These are phyloP conservation scores for Coemansia sp. DNA, from an alignment of 192 early-diverging fungal genomes.

Conservation along the genomic window DNA sequence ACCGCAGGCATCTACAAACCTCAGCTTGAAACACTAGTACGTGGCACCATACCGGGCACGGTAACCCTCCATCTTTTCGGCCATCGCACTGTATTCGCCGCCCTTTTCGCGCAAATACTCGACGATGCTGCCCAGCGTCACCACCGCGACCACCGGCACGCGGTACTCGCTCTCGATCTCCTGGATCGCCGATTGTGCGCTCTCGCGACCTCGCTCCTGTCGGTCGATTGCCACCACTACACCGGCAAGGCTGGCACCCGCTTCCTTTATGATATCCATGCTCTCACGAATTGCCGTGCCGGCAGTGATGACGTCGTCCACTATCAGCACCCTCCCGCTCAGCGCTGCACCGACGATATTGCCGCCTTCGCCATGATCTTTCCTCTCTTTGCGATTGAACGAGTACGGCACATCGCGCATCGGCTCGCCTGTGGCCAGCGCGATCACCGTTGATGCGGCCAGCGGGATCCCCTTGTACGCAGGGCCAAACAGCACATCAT, in stretches of 20 bases:
- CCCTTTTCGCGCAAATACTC: conserved; percentile 73
- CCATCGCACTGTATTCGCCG: conserved; percentile 39
- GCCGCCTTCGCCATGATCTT: conserved; percentile 99
- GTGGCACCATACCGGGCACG: conserved; percentile 77
- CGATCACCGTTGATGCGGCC: conserved; percentile 74
- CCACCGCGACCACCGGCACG: conserved; percentile 80
- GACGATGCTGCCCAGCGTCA: conserved; percentile 81
- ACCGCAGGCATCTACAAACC: too few relatives aligned
- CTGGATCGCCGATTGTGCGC: conserved; percentile 80
- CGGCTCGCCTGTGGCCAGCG: conserved; percentile 53
- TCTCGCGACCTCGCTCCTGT: conserved; percentile 73
- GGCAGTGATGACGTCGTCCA: conserved; percentile 99
- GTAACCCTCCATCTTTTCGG: conserved; percentile 75
- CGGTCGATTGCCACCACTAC: conserved; percentile 92
- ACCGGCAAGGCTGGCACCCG: conserved; percentile 71
- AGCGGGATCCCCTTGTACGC: conserved; percentile 99
- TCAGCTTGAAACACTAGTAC: conserved; percentile 4
- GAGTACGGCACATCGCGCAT: conserved; percentile 71
- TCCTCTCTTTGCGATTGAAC: conserved; percentile 98
- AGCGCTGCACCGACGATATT: conserved; percentile 87
- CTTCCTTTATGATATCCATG: conserved; percentile 70
- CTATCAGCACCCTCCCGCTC: conserved; percentile 70
- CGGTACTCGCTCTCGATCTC: conserved; percentile 80
- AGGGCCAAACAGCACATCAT: conserved; percentile 93
- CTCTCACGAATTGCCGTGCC: conserved; percentile 97